Conservation (phyloP, 2,329 filamentous ascomycete genomes). For the Ascochyta rabiei region DNA sequence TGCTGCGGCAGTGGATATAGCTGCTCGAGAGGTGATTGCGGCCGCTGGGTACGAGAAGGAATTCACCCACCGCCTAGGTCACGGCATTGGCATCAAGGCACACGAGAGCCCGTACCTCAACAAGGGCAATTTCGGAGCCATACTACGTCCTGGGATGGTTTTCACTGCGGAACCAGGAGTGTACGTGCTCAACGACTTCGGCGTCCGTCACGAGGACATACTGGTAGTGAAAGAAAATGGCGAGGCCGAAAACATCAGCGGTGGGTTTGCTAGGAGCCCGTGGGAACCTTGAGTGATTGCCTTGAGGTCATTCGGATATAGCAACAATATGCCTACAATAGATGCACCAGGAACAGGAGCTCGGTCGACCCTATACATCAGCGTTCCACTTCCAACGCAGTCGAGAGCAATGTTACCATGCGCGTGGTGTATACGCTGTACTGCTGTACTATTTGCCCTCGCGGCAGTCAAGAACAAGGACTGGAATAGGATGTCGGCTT, state of each 20-base stretch:
- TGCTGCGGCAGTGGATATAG: slow-evolving; percentile 66
- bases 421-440: too few relatives aligned
- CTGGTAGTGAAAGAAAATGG: slow-evolving; percentile 62
- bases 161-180: slow-evolving; percentile 70
- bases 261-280: slow-evolving; percentile 57
- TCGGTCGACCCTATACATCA: too few relatives aligned
- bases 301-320: background rate
- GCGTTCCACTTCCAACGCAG: too few relatives aligned
- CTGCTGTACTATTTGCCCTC: too few relatives aligned
- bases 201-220: slow-evolving; percentile 68
- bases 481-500: too few relatives aligned
- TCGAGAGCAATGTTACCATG: too few relatives aligned
- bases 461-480: too few relatives aligned
- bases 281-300: slow-evolving; percentile 56
- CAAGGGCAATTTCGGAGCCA: slow-evolving; percentile 60
- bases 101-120: slow-evolving; percentile 70
- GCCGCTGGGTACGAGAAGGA: slow-evolving; percentile 63
- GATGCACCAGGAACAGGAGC: too few relatives aligned
- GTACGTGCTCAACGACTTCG: slow-evolving; percentile 65
- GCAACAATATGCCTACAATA: background rate
- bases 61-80: slow-evolving; percentile 68
- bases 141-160: slow-evolving; percentile 63
- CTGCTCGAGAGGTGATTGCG: slow-evolving; percentile 63
- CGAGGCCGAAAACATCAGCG: slow-evolving; percentile 62
- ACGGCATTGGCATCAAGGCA: slow-evolving; percentile 70